phyloP scores from a whole-genome alignment of 495 filamentous ascomycete species.

The Xylaria scruposa region DNA sequence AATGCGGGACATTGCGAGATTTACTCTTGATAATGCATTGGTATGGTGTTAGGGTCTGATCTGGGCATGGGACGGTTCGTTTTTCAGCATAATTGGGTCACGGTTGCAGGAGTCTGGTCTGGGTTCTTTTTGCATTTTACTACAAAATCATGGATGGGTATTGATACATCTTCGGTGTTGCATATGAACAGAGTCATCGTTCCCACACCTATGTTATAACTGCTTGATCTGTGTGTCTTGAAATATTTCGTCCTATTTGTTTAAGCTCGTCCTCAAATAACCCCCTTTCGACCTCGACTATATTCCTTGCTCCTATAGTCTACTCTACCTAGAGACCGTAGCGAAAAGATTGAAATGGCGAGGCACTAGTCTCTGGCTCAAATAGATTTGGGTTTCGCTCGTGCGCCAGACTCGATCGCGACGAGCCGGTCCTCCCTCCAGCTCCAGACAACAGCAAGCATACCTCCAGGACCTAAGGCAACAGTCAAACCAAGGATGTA shows the following conservation, averaged over 20 bases:
- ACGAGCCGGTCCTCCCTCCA: slow-evolving; percentile 46
- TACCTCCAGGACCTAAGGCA: slow-evolving; percentile 40
- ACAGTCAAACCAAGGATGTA: slow-evolving; percentile 21
- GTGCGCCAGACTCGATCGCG: slow-evolving; percentile 32
- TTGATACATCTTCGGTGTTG: slow-evolving; percentile 4
- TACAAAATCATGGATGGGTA: slow-evolving; percentile 23
- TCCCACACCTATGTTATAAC: neutral
- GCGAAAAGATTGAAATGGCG: neutral
- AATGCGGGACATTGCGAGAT: slow-evolving; percentile 26
- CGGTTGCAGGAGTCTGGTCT: slow-evolving; percentile 11
- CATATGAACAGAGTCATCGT: neutral
- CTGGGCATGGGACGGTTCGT: neutral
- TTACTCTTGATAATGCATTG: slow-evolving; percentile 2
- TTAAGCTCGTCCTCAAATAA: neutral
- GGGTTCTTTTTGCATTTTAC: neutral
- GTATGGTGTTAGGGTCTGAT: neutral
- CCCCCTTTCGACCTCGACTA: neutral
- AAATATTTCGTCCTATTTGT: neutral
- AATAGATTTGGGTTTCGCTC: slow-evolving; percentile 36
- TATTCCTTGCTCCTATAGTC: neutral
- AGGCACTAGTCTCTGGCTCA: neutral
- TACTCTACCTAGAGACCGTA: neutral
- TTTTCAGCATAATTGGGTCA: slow-evolving; percentile 1
- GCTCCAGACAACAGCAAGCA: slow-evolving; percentile 38
- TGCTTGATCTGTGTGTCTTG: neutral